Conservation (phyloP, 768 basidiomycete species). For the Macrolepiota fuliginosa region DNA sequence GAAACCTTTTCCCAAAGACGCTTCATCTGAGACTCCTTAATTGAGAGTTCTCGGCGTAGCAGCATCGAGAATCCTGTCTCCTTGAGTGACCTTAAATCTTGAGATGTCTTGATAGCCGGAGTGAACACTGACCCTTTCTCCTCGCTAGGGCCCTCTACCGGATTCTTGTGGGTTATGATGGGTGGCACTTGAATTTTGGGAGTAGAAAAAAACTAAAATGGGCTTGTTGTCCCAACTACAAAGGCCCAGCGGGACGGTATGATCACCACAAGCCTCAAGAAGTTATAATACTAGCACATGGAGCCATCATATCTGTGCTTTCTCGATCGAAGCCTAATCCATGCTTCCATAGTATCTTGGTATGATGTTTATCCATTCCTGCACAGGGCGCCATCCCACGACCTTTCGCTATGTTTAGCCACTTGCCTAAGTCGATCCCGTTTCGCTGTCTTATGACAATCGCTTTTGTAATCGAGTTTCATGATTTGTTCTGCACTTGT, state of each 20-base stretch:
- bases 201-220: neutral
- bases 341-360: neutral
- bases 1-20: too few species aligned
- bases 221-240: neutral
- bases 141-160: conserved; percentile 8
- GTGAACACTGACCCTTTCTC: neutral
- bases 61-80: too few species aligned
- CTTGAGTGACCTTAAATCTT: neutral
- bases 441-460: neutral
- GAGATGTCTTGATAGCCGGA: neutral
- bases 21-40: too few species aligned
- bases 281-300: neutral
- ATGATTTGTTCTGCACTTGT: neutral
- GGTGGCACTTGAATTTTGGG: neutral
- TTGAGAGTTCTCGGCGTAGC: too few species aligned
- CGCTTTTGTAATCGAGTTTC: neutral
- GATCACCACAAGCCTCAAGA: neutral
- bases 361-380: neutral
- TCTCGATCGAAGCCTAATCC: neutral
- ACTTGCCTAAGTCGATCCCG: neutral
- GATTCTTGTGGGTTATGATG: neutral
- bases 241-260: neutral
- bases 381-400: neutral
- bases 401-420: neutral
- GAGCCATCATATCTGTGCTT: neutral